Evolutionary conservation across 108 stramenopile genomes (phyloP).

Genomic region (Chaetoceros muelleri): DNA sequence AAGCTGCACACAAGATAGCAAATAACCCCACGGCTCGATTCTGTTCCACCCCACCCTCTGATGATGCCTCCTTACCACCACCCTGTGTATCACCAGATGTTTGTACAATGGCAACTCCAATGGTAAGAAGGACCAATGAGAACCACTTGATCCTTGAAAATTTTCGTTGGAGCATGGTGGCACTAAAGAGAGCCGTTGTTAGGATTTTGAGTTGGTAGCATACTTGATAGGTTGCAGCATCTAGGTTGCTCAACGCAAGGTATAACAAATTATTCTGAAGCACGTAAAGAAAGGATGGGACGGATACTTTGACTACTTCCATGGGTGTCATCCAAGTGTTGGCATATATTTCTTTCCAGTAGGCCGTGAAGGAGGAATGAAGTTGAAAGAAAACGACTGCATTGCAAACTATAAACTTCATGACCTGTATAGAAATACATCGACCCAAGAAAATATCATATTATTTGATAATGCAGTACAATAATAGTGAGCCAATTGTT

Average conservation of each 20-base stretch:
- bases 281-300: conserved; percentile 94
- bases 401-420: conserved; percentile 61
- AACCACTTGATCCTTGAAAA: conserved; percentile 75
- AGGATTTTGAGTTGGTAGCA: conserved; percentile 97
- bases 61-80: neutral
- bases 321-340: conserved; percentile 34
- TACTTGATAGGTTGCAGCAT: conserved; percentile 96
- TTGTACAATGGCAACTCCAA: conserved; percentile 90
- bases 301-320: conserved; percentile 82
- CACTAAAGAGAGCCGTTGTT: conserved; percentile 96
- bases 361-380: conserved; percentile 6
- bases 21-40: conserved; percentile 73
- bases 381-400: conserved; percentile 51
- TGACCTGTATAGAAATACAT: conserved; percentile 18
- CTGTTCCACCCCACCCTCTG: conserved; percentile 14
- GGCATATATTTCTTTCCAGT: conserved; percentile 13
- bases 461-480: no score
- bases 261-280: conserved; percentile 98
- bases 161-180: conserved; percentile 67
- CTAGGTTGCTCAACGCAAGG: conserved; percentile 89
- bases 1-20: conserved; percentile 88
- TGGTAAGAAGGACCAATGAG: conserved; percentile 77
- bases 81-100: conserved; percentile 34
- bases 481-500: no score
- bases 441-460: neutral